Base-by-base conservation (phyloP, 208 protist species). In the Acanthamoeba lugdunensis region DNA sequence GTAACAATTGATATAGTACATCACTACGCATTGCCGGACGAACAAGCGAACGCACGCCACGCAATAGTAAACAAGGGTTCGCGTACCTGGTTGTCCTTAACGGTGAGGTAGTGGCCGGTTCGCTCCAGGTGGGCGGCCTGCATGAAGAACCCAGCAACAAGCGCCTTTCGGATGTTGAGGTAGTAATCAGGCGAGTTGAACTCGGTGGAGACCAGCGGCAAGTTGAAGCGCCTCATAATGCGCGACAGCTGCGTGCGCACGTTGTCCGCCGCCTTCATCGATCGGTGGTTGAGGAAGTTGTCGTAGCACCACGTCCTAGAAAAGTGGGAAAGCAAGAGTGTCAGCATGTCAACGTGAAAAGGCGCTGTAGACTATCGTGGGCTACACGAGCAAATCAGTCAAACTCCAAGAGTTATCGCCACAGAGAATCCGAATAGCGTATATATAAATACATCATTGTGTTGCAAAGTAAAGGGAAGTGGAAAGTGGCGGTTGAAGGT, bases 71-170 rank as follows among this genome's bases (percentile, higher is more conserved):
- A 56, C 8, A 18, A 18, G 4, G 52, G 18, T 73, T n/a, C 21
- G 18, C 56, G 18, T 63, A 63, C 56, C 95, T 99, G 98, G 94
- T 99, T 98, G 95, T 99, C 99, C 95, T 99, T 99, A 18, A 99
- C 94, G 0, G 98, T 98, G 69, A 98, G 97, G 91, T 99, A 99
- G 63, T 98, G 97, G 50, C 98, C 98, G 23, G 97, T 98, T 25
- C 98, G 97, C 61, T 99, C 97, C 18, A 98, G 96, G 71, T 99
- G 97, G 0, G 98, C 98, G 0, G 98, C 97, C 75, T 84, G 98
- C 84, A 98, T 99, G 95, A 99, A 99, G 95, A 98, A 99, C 18
- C 98, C 98, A 16, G 96, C 94, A 18, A 98, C 96, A 2, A 99
- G 95, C 56, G 98, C 97, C 61, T 98, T 97, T 13, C 98, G 97